A percentile compares a stretch with the other conserved stretches of the same genome.
These are phyloP conservation scores for Picochlorum costavermella DNA, from an alignment of 139 green algal species.

Conservation along the genomic window DNA sequence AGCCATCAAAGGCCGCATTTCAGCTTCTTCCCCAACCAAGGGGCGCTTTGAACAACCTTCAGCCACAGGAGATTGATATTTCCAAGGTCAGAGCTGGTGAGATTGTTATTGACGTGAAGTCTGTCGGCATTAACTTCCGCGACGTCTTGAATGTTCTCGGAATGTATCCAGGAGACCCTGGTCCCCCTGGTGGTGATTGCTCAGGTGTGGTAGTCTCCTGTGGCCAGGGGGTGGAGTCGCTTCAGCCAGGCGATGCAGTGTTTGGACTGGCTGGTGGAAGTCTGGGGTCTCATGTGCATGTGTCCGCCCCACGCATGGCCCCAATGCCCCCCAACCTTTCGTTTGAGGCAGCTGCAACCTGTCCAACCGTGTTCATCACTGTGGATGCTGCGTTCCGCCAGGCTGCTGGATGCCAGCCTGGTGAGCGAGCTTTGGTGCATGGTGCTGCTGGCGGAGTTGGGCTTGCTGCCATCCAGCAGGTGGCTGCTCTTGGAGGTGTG, in stretches of 20 bases:
- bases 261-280: conserved; percentile 70
- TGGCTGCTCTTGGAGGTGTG: conserved; percentile 21
- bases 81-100: background rate
- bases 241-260: conserved; percentile 35
- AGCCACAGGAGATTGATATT: conserved; percentile 11
- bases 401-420: conserved; percentile 22
- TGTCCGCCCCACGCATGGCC: conserved; percentile 42
- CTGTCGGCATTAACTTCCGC: conserved; percentile 19
- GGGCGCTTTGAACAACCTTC: conserved; percentile 51
- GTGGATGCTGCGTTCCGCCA: conserved; percentile 49
- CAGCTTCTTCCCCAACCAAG: conserved; percentile 37
- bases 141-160: conserved; percentile 59
- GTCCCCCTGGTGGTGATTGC: conserved; percentile 45
- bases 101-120: background rate
- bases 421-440: conserved; percentile 58
- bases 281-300: conserved; percentile 60
- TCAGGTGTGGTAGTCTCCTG: conserved; percentile 36
- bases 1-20: conserved; percentile 12
- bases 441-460: conserved; percentile 73
- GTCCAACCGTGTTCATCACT: conserved; percentile 76
- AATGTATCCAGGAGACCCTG: conserved; percentile 51
- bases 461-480: conserved; percentile 58
- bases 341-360: conserved; percentile 64
- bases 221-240: conserved; percentile 9
- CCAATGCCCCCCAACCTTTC: conserved; percentile 48